Evolutionary conservation across 257 asterid species (phyloP), one percentile per base, ranked within the genome.

Genomic region (Coffea canephora): DNA sequence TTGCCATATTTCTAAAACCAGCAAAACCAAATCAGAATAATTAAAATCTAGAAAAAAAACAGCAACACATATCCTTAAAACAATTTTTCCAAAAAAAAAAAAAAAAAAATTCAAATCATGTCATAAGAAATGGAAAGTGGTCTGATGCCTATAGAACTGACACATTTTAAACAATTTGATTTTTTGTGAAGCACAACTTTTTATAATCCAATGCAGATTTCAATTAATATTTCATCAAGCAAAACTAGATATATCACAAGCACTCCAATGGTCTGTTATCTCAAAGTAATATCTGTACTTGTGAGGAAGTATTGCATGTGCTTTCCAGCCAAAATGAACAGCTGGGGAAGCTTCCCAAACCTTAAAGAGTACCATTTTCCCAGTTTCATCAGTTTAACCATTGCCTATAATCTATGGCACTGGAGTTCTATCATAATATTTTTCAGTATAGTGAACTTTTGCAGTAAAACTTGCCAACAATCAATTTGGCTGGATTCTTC

Each of bases 1-100:
- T 81, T 59, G 84, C 84, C 84, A 81, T 81, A 31, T 36, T 69
- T 52, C 84, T 76, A 68, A 70, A 39, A 69, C 31, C n/a, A 68
- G 25, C 7, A 41, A 55, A 68, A 25, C 21, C 69, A 48, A 43
- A 78, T 69, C 69, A 78, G 78, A 43, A 36, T 62, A 57, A 67
- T 21, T 75, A 75, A 11, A 18, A 39, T 23, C 39, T 75, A 75
- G 16, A 49, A n/a, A 27, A 64, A 64, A n/a, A 64, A n/a, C 43
- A 23, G 23, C 6, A n/a, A 2, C 16, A 64, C 25, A 21, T n/a
- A 8, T n/a, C 34, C 16, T 5, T 5, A 64, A 23, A 64, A 64
- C 34, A 25, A 5, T 64, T 64, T 36, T 39, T 39, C 43, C 43
- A 39, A 39, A 39, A 39, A 39, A 39, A 39, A 39, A 39, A 39